Conservation (phyloP, 345 rosid genomes). For the Raphanus sativus region DNA sequence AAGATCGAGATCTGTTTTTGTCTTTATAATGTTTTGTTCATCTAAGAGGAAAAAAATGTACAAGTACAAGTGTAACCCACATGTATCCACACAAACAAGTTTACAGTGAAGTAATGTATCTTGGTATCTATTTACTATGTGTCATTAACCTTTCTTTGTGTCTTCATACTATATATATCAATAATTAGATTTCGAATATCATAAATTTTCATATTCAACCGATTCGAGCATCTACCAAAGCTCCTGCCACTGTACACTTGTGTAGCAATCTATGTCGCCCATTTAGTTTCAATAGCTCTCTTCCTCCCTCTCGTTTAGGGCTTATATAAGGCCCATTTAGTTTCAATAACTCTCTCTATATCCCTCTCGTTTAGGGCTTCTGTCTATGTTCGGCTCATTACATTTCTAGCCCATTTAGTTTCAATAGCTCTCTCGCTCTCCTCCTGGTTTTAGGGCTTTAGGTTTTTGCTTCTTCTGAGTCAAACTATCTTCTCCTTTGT, state of each 20-base stretch:
- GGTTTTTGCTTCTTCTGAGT: background rate
- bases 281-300: background rate
- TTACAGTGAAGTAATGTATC: conserved; percentile 1
- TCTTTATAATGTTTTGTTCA: background rate
- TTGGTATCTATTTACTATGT: background rate
- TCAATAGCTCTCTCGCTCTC: background rate
- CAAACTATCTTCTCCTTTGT: background rate
- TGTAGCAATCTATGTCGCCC: background rate
- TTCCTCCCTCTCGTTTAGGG: background rate
- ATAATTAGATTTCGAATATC: background rate
- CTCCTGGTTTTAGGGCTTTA: conserved; percentile 14
- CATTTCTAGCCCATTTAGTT: background rate
- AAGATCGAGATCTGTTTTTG: conserved; percentile 9
- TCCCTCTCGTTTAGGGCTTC: too few species aligned
- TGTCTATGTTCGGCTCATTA: background rate
- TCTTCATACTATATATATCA: background rate
- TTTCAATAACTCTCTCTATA: too few species aligned
- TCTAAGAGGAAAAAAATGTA: background rate
- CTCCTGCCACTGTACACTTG: background rate
- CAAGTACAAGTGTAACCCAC: conserved; percentile 2
- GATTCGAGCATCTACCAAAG: background rate
- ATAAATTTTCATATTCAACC: background rate
- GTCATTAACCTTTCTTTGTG: background rate
- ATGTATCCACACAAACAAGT: conserved; percentile 6
- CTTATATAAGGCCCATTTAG: too few species aligned